Evolutionary conservation across 2,329 filamentous ascomycete species (phyloP).

Genomic region (Neopestalotiopsis sp.): DNA sequence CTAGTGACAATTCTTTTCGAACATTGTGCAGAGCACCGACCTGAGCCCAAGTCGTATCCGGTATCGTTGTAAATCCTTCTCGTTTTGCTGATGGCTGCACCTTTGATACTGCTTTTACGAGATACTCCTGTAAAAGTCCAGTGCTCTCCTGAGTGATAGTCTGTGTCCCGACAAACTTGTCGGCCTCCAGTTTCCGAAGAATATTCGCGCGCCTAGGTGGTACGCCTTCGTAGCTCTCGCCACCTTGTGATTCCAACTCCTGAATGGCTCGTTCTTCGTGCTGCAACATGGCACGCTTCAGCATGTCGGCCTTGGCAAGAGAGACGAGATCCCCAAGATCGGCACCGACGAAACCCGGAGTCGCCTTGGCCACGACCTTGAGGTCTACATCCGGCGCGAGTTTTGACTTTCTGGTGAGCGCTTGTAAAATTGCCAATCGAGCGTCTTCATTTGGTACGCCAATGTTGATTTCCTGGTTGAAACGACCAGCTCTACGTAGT

Average conservation of each 20-base stretch:
- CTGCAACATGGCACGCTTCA: conserved; percentile 37
- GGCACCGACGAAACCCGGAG: conserved; percentile 90
- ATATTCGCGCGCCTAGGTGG: conserved; percentile 18
- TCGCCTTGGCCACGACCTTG: conserved; percentile 75
- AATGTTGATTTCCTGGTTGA: conserved; percentile 85
- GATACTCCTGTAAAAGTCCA: conserved; percentile 61
- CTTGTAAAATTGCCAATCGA: conserved; percentile 77
- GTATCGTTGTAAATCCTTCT: conserved; percentile 94
- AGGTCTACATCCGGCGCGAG: conserved; percentile 77
- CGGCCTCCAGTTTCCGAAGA: conserved; percentile 27
- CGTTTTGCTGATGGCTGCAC: conserved; percentile 84
- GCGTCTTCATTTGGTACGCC: conserved; percentile 82
- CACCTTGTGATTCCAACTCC: not conserved
- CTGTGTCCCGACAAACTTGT: conserved; percentile 26
- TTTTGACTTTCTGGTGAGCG: conserved; percentile 69
- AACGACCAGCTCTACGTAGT: conserved; percentile 74
- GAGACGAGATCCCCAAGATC: conserved; percentile 75
- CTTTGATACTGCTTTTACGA: conserved; percentile 74
- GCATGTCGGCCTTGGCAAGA: conserved; percentile 44
- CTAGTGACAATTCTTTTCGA: conserved; percentile 79
- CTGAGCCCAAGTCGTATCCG: conserved; percentile 90
- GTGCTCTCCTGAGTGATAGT: conserved; percentile 28
- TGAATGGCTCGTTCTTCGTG: not conserved
- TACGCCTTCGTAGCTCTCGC: conserved; percentile 29
- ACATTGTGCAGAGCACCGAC: conserved; percentile 85